Evolutionary conservation across 768 basidiomycete species (phyloP).

Genomic region (Sporobolomyces roseus): DNA sequence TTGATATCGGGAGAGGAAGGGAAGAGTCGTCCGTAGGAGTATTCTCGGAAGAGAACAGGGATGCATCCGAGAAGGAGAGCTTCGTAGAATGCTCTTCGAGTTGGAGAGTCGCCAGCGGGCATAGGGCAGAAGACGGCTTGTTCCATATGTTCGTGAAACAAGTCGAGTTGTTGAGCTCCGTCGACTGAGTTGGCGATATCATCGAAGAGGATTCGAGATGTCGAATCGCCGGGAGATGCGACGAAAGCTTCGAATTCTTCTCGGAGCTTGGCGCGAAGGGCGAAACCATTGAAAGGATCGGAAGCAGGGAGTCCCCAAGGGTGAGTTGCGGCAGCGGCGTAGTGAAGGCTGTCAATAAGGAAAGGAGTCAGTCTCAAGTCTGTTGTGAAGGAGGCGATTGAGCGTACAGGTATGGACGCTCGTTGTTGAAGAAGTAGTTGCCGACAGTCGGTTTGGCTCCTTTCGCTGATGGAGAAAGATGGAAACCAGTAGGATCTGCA

Average conservation of each 20-base stretch:
- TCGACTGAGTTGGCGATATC: constrained; percentile 35
- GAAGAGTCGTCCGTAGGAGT: constrained; percentile 36
- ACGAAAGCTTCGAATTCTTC: constrained; percentile 23
- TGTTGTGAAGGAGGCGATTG: not conserved
- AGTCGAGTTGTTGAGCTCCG: constrained; percentile 34
- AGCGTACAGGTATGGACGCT: constrained; percentile 33
- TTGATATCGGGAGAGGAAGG: constrained; percentile 39
- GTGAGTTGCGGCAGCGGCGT: constrained; percentile 35
- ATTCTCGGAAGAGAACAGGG: constrained; percentile 41
- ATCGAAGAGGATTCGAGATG: constrained; percentile 31
- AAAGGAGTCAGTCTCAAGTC: not conserved
- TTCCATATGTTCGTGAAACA: constrained; percentile 40
- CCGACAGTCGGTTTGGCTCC: constrained; percentile 20
- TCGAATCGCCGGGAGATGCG: not conserved
- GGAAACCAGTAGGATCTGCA: constrained; percentile 38
- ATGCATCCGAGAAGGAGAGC: constrained; percentile 40
- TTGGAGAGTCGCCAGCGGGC: constrained; percentile 39
- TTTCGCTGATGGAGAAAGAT: constrained; percentile 16
- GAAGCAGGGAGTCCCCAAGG: constrained; percentile 38
- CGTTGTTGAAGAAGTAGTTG: constrained; percentile 28
- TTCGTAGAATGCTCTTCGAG: constrained; percentile 38
- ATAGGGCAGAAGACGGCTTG: constrained; percentile 35
- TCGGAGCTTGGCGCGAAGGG: constrained; percentile 30
- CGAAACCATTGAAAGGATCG: constrained; percentile 42
- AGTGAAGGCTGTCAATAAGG: constrained; percentile 18